Evolutionary conservation across 495 filamentous ascomycete genomes (phyloP), one percentile per base, ranked within the genome.

Genomic region (Annulohypoxylon nitens): DNA sequence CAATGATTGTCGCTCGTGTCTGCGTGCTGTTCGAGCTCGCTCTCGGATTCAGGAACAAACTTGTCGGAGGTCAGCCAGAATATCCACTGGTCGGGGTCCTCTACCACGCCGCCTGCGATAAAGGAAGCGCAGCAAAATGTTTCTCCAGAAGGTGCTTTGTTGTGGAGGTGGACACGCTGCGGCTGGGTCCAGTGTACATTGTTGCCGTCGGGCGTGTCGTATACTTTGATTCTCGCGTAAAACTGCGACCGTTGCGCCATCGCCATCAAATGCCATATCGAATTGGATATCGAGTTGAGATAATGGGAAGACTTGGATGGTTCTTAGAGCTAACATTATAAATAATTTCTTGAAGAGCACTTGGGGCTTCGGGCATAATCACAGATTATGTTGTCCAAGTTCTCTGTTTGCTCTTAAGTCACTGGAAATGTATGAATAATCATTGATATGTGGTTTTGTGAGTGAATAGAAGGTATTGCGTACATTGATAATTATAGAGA

Each of bases 121-220:
- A 55, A 18, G n/a, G 57, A 36, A 7, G 45, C 4, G 33, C 69
- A 57, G 63, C 69, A 72, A n/a, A 25, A 12, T 9, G 41, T 62
- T 0, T 0, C 26, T 11, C 63, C 63, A 3, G 55, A 37, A 12
- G 57, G 7, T 2, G 39, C 63, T 16, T 41, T 72, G 48, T 43
- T n/a, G 41, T 72, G 69, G 1, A 72, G 58, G 33, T 72, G 69
- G 25, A 63, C 14, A n/a, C 37, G 57, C 5, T 39, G 55, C 30
- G 69, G 69, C 7, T 54, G 48, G 5, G 57, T 43, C 69, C 69
- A 67, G 11, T 25, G 33, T 12, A 14, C 37, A 26, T n/a, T 12
- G 26, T 26, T 53, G 12, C 36, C 63, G 18, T 62, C 37, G 2
- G 30, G 0, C 3, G 69, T 53, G 1, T 58, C 48, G 63, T 72